Base-by-base conservation (phyloP, 2,329 filamentous ascomycete genomes). In the Ascomycota sp. region DNA sequence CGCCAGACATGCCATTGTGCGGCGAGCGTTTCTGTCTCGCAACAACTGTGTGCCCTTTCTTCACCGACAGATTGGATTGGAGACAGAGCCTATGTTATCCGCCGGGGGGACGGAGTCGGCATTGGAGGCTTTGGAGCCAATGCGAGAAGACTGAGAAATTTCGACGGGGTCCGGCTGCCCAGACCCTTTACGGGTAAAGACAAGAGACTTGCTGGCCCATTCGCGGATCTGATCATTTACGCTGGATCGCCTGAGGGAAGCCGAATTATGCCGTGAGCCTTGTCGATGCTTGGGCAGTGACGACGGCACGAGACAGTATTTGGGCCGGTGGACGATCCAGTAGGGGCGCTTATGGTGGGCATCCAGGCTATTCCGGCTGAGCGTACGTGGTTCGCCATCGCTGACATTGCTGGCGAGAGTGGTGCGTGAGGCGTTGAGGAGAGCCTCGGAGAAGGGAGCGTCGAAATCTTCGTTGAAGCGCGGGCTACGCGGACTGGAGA, bases 401-500 rank as follows among this genome's bases (percentile, higher is more conserved):
- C 42, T 42, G 28, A 28, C 33, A 17, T 44, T 40, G 25, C 43
- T 46, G 15, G 42, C 35, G 20, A 43, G 37, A 2, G 45, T 45
- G 12, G 42, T 44, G 21, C 37, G 38, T 1, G 46, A 47, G 27
- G 44, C 41, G 30, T 50, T 47, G 35, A 51, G 35, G 20, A 54
- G 40, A 7, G 43, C 44, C 35, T 47, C 44, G 23, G 46, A 53
- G 35, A 54, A 53, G 11, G 51, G 51, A 2, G 50, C 51, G 33
- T 54, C 44, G 33, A 54, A 53, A 32, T 54, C 47, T 36, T 54
- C 51, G 34, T 33, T 44, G 35, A 54, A 54, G 21, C 50, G 46
- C 10, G 51, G 51, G 30, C 45, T 48, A 17, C 48, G 43, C 5
- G 47, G 46, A 29, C 42, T 48, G 30, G 41, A 39, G 29, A 42